Evolutionary conservation across 345 rosid species (phyloP).

Genomic region (Acer yangbiense): DNA sequence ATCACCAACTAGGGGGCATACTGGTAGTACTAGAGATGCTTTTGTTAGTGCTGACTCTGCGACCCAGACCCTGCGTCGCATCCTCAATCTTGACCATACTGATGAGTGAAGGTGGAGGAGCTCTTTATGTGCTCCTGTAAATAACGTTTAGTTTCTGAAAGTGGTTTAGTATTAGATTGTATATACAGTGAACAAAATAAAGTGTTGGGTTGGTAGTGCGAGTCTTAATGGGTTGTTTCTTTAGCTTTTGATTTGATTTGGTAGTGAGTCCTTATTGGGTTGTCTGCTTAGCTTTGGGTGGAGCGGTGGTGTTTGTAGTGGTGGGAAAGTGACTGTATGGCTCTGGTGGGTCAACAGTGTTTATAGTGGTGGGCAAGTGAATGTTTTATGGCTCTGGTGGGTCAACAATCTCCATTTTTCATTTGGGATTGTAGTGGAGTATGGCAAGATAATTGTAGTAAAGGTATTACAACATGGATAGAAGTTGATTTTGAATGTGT

Average conservation of each 20-base stretch:
- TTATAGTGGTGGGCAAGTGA: neutral
- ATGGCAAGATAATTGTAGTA: constrained; percentile 14
- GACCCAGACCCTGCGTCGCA: constrained; percentile 85
- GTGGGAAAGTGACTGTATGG: constrained; percentile 8
- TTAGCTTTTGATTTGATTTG: constrained; percentile 28
- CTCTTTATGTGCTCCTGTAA: constrained; percentile 41
- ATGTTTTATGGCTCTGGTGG: constrained; percentile 25
- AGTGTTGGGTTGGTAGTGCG: constrained; percentile 29
- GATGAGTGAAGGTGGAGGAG: constrained; percentile 59
- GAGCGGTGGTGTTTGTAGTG: neutral
- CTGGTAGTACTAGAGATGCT: constrained; percentile 39
- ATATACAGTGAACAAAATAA: constrained; percentile 52
- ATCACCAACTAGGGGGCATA: constrained; percentile 69
- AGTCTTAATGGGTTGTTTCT: constrained; percentile 30
- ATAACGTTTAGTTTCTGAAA: constrained; percentile 34
- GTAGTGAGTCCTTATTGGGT: neutral
- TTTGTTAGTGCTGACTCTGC: constrained; percentile 73
- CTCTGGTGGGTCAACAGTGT: constrained; percentile 29
- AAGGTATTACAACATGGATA: constrained; percentile 24
- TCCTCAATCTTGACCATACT: constrained; percentile 76
- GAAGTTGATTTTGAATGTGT: constrained; percentile 20
- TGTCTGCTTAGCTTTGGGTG: neutral
- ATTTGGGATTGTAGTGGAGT: constrained; percentile 20
- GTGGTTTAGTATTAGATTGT: constrained; percentile 55
- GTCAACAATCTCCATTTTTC: constrained; percentile 36